Base-by-base conservation (phyloP, 768 basidiomycete genomes). In the Podaxis rugospora region DNA sequence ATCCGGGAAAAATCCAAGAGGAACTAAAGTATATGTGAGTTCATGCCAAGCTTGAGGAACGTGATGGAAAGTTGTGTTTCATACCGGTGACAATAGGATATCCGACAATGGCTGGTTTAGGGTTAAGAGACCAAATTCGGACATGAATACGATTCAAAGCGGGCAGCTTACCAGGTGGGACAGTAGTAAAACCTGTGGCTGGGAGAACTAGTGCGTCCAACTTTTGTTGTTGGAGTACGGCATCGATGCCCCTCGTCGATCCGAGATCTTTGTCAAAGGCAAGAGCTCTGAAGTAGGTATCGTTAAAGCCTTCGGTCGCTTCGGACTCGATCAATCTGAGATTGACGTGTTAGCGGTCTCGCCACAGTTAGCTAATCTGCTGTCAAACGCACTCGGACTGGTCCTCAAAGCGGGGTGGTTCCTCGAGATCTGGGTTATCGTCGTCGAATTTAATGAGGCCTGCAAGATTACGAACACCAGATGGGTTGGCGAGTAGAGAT, bases 71-170 rank as follows among this genome's bases (percentile, higher is more conserved):
- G 37, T 32, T 40, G n/a, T 46, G 10, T n/a, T 5, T 64, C 74
- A 65, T 47, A 83, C 86, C 85, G 23, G 87, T 86, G 39, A 87
- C 75, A 56, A 87, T 83, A 1, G 87, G 87, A 64, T 87, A 88
- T 6, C 86, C 87, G 4, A 84, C 83, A 58, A 87, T 80, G 3
- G 85, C 87, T 71, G 71, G 66, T 51, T 40, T 21, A 9, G 2
- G 65, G 59, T 5, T 7, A 62, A 32, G 7, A 32, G 49, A 39
- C 18, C 23, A 57, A 59, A 54, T 72, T 65, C 16, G 63, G 68
- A 23, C 44, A 28, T 14, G 27, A 6, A 46, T 35, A 10, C 14
- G 16, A 27, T 6, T 6, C 7, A 32, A 56, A 44, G 40, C 13
- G 37, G 16, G 1, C 5, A 11, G 21, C 66, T 52, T 55, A 78